A percentile compares a stretch with the other conserved stretches of the same genome.
Evolutionary conservation across 2,329 filamentous ascomycete genomes (phyloP).

Genomic region (Bipolaris zeicola): DNA sequence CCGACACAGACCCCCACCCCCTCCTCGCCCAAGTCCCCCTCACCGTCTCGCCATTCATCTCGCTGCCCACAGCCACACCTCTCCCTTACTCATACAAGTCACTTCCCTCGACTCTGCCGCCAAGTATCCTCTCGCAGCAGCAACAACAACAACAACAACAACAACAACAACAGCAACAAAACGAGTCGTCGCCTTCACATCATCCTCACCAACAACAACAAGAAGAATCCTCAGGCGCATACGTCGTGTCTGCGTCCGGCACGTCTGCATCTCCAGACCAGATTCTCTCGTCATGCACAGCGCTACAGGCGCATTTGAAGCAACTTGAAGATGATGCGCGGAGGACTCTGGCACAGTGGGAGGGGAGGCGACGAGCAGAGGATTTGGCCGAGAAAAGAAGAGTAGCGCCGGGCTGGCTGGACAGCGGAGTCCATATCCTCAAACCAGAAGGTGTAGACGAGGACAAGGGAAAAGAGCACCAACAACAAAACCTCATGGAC

Average conservation of each 20-base stretch:
- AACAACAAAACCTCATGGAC: slow-evolving; percentile 26
- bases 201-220: slow-evolving; percentile 10
- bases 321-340: slow-evolving; percentile 72
- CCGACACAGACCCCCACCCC: slow-evolving; percentile 68
- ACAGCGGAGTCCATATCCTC: slow-evolving; percentile 68
- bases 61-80: slow-evolving; percentile 85
- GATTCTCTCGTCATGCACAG: slow-evolving; percentile 80
- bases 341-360: slow-evolving; percentile 69
- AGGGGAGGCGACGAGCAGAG: slow-evolving; percentile 66
- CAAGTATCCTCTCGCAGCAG: slow-evolving; percentile 61
- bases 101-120: slow-evolving; percentile 84
- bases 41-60: slow-evolving; percentile 92
- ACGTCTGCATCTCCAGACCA: slow-evolving; percentile 81
- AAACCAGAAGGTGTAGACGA: slow-evolving; percentile 63
- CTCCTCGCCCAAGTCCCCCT: slow-evolving; percentile 91
- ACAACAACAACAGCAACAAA: slow-evolving; percentile 53
- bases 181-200: slow-evolving; percentile 13
- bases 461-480: slow-evolving; percentile 34
- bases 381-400: slow-evolving; percentile 80
- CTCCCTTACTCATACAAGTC: slow-evolving; percentile 95
- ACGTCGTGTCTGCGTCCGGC: slow-evolving; percentile 76
- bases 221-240: slow-evolving; percentile 56
- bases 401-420: slow-evolving; percentile 80
- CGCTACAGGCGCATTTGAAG: slow-evolving; percentile 75
- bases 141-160: slow-evolving; percentile 1